Evolutionary conservation across 768 basidiomycete species (phyloP).

Genomic region (Lenzites betulinus): DNA sequence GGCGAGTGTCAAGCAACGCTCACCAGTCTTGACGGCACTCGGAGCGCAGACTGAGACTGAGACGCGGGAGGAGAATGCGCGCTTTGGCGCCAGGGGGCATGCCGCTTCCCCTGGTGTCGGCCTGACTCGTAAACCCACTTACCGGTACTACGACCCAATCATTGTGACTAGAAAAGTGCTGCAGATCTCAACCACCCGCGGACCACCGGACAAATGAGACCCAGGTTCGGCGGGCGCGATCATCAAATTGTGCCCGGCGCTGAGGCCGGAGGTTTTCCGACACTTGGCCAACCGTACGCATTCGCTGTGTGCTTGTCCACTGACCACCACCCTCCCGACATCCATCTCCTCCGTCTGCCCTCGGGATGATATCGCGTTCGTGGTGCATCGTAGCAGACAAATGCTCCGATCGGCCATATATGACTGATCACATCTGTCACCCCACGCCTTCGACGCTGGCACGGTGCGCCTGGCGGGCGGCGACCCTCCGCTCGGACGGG

Average conservation of each 20-base stretch:
- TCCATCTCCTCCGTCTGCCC: too few relatives aligned
- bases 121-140: constrained; percentile 2
- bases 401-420: constrained; percentile 6
- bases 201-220: neutral
- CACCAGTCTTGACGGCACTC: neutral
- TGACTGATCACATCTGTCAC: constrained; percentile 20
- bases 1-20: neutral
- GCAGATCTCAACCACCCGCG: too few relatives aligned
- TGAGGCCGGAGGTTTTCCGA: neutral
- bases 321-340: neutral
- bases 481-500: neutral
- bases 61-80: neutral
- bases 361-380: neutral
- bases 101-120: too few relatives aligned
- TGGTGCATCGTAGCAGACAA: neutral
- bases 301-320: neutral
- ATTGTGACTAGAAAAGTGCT: constrained; percentile 6
- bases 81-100: neutral
- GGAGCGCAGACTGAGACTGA: too few relatives aligned
- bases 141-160: neutral
- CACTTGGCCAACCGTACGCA: neutral
- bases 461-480: neutral
- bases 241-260: neutral
- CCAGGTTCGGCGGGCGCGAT: neutral
- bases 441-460: neutral